A percentile compares a stretch with the other conserved stretches of the same genome.
These are phyloP conservation scores for Acrocalymma vagum DNA, from an alignment of 2,329 filamentous ascomycete genomes.

Conservation along the genomic window DNA sequence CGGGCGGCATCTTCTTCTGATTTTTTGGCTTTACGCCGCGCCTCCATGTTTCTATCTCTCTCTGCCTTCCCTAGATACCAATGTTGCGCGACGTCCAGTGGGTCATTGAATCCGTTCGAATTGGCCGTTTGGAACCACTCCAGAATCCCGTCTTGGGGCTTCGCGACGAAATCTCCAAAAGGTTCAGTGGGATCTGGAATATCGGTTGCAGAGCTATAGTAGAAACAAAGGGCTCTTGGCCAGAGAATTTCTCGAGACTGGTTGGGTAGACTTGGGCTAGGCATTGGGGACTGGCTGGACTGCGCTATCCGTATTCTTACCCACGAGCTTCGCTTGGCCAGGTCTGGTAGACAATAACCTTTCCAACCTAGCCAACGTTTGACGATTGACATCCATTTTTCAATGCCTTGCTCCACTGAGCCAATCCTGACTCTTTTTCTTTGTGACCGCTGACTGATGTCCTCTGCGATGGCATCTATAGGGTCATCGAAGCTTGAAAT, in stretches of 20 bases:
- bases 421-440: slow-evolving; percentile 34
- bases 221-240: slow-evolving; percentile 46
- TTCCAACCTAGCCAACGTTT: slow-evolving; percentile 45
- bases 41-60: slow-evolving; percentile 43
- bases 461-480: slow-evolving; percentile 25
- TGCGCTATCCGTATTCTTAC: slow-evolving; percentile 38
- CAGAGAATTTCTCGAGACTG: slow-evolving; percentile 43
- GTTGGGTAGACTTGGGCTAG: slow-evolving; percentile 20
- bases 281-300: slow-evolving; percentile 7
- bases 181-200: neutral
- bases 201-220: slow-evolving; percentile 18
- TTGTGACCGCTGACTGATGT: slow-evolving; percentile 23
- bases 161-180: neutral
- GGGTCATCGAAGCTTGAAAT: slow-evolving; percentile 42
- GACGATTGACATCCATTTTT: slow-evolving; percentile 43
- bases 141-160: slow-evolving; percentile 17
- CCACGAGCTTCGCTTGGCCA: slow-evolving; percentile 38
- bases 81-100: slow-evolving; percentile 44
- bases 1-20: slow-evolving; percentile 56
- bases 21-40: slow-evolving; percentile 53
- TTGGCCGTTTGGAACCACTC: slow-evolving; percentile 40
- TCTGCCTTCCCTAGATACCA: slow-evolving; percentile 47
- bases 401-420: slow-evolving; percentile 38
- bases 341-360: slow-evolving; percentile 37
- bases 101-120: slow-evolving; percentile 44